A percentile compares a stretch with the other conserved stretches of the same genome.
Evolutionary conservation across 1,284 basidiomycete species (phyloP).

Genomic region (Pascua sp.): DNA sequence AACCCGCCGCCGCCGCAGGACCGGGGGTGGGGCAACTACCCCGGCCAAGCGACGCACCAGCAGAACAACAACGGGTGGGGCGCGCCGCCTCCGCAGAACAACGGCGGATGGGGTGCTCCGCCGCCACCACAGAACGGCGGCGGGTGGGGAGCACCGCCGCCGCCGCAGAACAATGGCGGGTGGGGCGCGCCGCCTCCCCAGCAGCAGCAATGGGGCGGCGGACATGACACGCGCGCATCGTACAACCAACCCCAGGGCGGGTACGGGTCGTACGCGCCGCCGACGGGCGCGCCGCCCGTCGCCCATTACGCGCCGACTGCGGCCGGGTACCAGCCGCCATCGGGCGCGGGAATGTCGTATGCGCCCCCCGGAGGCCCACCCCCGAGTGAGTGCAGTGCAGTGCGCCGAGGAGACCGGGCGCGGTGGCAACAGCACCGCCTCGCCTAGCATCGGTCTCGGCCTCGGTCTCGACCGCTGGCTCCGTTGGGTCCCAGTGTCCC

Average conservation of each 20-base stretch:
- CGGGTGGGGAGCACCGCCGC: background rate
- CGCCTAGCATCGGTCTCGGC: too few relatives aligned
- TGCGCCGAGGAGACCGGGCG: too few relatives aligned
- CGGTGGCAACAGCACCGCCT: background rate
- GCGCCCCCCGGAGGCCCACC: constrained; percentile 4
- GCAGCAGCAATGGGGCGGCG: too few relatives aligned
- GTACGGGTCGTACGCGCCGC: constrained; percentile 6
- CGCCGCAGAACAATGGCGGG: background rate
- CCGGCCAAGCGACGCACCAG: constrained; percentile 1
- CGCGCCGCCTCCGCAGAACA: background rate
- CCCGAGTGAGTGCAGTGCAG: background rate
- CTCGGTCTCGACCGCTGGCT: too few relatives aligned
- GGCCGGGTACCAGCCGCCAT: constrained; percentile 9
- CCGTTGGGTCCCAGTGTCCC: too few relatives aligned
- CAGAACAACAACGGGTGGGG: constrained; percentile 2
- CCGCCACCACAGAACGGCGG: background rate
- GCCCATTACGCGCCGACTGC: constrained; percentile 12
- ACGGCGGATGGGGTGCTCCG: too few relatives aligned
- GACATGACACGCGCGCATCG: too few relatives aligned
- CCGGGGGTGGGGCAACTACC: background rate
- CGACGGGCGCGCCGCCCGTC: constrained; percentile 12
- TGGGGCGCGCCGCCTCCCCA: background rate
- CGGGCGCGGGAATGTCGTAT: constrained; percentile 2
- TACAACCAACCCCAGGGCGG: background rate
- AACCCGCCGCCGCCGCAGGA: constrained; percentile 15